These are phyloP conservation scores for Luffa acutangula DNA, from an alignment of 306 rosid species.

Conservation along the genomic window DNA sequence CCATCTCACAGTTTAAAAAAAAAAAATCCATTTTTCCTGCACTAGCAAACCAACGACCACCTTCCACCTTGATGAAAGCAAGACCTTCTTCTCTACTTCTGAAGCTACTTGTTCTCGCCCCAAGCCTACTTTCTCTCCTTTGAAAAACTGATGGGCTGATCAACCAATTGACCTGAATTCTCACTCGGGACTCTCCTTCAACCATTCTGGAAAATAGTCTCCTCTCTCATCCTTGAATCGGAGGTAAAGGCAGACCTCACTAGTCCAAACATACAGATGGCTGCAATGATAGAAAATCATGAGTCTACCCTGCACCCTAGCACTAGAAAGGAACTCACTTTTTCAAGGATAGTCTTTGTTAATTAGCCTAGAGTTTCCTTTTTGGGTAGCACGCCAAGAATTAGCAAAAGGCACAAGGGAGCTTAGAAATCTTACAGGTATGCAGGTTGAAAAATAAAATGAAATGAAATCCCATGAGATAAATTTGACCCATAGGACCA, in stretches of 20 bases:
- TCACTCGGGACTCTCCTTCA: background rate
- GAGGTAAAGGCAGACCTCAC: background rate
- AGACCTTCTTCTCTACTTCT: background rate
- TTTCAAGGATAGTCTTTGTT: background rate
- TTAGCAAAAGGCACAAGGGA: background rate
- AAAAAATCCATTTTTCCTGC: background rate
- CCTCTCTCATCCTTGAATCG: background rate
- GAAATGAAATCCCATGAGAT: background rate
- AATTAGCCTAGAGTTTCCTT: background rate
- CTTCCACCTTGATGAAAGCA: background rate
- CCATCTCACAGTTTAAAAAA: background rate
- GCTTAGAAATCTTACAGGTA: background rate
- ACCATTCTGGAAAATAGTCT: background rate
- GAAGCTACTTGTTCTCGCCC: background rate
- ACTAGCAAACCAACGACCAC: background rate
- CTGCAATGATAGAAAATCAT: background rate
- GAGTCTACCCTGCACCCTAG: background rate
- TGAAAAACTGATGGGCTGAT: background rate
- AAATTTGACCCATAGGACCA: background rate
- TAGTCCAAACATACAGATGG: background rate
- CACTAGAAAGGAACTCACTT: background rate
- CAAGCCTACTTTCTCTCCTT: background rate
- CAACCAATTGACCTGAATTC: background rate
- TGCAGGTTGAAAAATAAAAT: background rate
- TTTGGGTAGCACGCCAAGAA: background rate